Evolutionary conservation across 495 filamentous ascomycete species (phyloP).

Genomic region (Parachaetomium inaequale): DNA sequence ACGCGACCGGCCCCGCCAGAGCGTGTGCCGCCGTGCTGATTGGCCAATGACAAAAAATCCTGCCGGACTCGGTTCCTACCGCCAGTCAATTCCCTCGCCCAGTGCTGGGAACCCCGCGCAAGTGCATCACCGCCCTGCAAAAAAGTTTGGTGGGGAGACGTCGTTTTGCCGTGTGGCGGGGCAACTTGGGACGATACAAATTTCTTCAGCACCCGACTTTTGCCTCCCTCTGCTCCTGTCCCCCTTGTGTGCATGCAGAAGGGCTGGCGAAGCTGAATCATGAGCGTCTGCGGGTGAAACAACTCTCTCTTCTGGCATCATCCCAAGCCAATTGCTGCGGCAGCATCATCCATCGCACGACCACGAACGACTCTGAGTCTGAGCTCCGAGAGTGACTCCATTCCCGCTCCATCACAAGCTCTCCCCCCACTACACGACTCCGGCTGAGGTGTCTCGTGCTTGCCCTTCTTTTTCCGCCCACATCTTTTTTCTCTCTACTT

Average conservation of each 20-base stretch:
- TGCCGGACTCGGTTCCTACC: constrained; percentile 13
- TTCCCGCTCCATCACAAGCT: not conserved
- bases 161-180: constrained; percentile 22
- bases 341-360: not conserved
- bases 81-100: not conserved
- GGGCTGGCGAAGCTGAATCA: constrained; percentile 19
- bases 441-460: not conserved
- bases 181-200: constrained; percentile 19
- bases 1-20: constrained; percentile 12
- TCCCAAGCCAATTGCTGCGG: not conserved
- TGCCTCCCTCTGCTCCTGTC: constrained; percentile 6
- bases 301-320: constrained; percentile 13
- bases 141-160: constrained; percentile 22
- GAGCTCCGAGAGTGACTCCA: not conserved
- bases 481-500: not conserved
- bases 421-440: constrained; percentile 4
- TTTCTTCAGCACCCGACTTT: constrained; percentile 9
- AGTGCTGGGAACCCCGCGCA: constrained; percentile 25
- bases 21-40: constrained; percentile 12
- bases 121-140: constrained; percentile 17
- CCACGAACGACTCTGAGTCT: not conserved
- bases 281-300: constrained; percentile 7
- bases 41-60: constrained; percentile 22
- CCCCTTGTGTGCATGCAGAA: constrained; percentile 14
- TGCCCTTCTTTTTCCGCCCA: not conserved